These are phyloP conservation scores for Cladosporium phlei DNA, from an alignment of 2,329 filamentous ascomycete genomes.

Conservation along the genomic window DNA sequence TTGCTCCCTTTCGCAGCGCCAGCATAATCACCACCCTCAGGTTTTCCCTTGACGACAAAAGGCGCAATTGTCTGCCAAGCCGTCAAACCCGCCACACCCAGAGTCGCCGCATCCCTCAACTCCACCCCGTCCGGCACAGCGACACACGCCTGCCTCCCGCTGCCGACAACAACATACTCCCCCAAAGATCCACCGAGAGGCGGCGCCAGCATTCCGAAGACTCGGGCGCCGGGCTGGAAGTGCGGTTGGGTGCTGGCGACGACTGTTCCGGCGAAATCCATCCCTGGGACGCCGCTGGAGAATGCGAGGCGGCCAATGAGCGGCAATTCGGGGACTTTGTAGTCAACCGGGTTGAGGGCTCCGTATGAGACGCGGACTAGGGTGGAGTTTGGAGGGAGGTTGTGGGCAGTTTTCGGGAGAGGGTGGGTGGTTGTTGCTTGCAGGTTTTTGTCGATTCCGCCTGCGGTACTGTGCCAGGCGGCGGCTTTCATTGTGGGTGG, in stretches of 20 bases:
- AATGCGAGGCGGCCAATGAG: slow-evolving; percentile 34
- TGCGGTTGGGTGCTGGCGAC: slow-evolving; percentile 26
- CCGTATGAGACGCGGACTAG: slow-evolving; percentile 41
- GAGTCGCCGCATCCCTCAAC: slow-evolving; percentile 32
- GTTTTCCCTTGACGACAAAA: no score
- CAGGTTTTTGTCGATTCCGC: slow-evolving; percentile 33
- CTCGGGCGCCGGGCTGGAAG: slow-evolving; percentile 32
- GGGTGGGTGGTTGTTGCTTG: slow-evolving; percentile 25
- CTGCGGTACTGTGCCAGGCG: slow-evolving; percentile 23
- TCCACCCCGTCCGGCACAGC: slow-evolving; percentile 32
- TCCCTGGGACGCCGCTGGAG: slow-evolving; percentile 39
- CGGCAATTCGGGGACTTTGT: slow-evolving; percentile 42
- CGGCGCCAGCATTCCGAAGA: slow-evolving; percentile 34
- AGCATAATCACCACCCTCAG: no score
- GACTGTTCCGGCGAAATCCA: slow-evolving; percentile 50
- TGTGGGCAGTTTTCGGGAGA: slow-evolving; percentile 19
- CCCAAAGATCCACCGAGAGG: slow-evolving; percentile 31
- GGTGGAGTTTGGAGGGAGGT: slow-evolving; percentile 28
- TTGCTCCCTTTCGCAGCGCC: slow-evolving; percentile 42
- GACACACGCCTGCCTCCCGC: slow-evolving; percentile 13
- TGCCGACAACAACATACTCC: slow-evolving; percentile 29
- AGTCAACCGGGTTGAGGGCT: slow-evolving; percentile 46
- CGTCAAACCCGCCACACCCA: slow-evolving; percentile 34
- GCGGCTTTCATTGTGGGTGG: slow-evolving; percentile 28
- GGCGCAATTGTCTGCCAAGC: slow-evolving; percentile 34